A percentile compares a stretch with the other conserved stretches of the same genome.
These are phyloP conservation scores for Teratosphaeria viscida DNA, from an alignment of 2,329 filamentous ascomycete species.

Conservation along the genomic window DNA sequence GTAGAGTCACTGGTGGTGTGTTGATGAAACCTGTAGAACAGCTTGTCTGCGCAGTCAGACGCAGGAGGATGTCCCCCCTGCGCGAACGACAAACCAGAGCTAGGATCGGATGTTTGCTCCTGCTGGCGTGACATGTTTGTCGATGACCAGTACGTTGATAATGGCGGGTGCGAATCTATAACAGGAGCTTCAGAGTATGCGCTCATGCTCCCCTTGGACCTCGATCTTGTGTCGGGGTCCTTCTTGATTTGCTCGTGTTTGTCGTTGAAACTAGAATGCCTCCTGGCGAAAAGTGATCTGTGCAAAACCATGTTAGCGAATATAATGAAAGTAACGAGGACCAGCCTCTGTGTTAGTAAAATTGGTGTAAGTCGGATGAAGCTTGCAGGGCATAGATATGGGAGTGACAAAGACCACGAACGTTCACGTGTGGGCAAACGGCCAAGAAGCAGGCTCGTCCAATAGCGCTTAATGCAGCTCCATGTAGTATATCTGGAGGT, in stretches of 20 bases:
- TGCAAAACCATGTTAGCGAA: conserved; percentile 17
- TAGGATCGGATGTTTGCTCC: conserved; percentile 16
- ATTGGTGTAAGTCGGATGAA: not conserved
- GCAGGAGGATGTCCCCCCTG: conserved; percentile 6
- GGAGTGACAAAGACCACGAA: not conserved
- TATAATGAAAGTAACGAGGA: not conserved
- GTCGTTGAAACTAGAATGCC: conserved; percentile 11
- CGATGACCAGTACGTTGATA: conserved; percentile 8
- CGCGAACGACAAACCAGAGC: conserved; percentile 2
- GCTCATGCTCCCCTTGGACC: conserved; percentile 19
- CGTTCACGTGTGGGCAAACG: not conserved
- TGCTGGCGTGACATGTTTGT: conserved; percentile 17
- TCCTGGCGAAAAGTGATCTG: conserved; percentile 20
- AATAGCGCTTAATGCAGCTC: conserved; percentile 8
- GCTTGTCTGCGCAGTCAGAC: conserved; percentile 15
- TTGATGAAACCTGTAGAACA: conserved; percentile 42
- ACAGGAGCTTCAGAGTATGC: conserved; percentile 9
- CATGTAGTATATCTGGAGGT: not conserved
- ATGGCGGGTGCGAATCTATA: conserved; percentile 9
- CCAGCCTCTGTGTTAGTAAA: not conserved
- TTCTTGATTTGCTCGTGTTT: conserved; percentile 6
- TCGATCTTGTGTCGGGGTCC: conserved; percentile 12
- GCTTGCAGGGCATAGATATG: not conserved
- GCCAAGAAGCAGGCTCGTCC: not conserved
- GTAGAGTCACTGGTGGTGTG: conserved; percentile 71